phyloP scores from a whole-genome alignment of 306 rosid species.

The Geum urbanum region DNA sequence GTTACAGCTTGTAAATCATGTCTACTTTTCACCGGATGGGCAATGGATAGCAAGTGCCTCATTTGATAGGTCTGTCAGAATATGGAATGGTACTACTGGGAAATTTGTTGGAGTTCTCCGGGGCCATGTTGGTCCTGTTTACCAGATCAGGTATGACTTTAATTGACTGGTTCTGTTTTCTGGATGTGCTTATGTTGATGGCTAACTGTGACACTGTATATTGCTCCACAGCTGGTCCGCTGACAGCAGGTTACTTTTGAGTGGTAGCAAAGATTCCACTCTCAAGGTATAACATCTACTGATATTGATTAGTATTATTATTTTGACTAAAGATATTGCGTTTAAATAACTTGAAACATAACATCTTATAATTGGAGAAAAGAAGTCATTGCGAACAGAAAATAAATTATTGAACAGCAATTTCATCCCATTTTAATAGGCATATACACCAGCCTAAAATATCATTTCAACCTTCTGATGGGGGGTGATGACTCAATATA shows the following conservation, averaged over 20 bases:
- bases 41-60: slow-evolving; percentile 98
- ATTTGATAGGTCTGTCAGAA: slow-evolving; percentile 87
- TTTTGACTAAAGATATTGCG: slow-evolving; percentile 7
- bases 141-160: slow-evolving; percentile 74
- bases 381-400: neutral
- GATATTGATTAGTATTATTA: neutral
- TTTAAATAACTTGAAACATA: neutral
- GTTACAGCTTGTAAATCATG: slow-evolving; percentile 82
- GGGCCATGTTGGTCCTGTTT: slow-evolving; percentile 91
- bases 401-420: neutral
- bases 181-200: slow-evolving; percentile 5
- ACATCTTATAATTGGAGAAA: neutral
- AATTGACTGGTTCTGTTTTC: slow-evolving; percentile 1
- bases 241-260: slow-evolving; percentile 88
- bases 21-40: slow-evolving; percentile 94
- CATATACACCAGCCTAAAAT: neutral
- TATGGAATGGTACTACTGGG: slow-evolving; percentile 86
- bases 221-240: slow-evolving; percentile 84
- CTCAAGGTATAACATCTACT: slow-evolving; percentile 53
- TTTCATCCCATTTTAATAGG: neutral
- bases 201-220: slow-evolving; percentile 23
- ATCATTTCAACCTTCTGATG: neutral
- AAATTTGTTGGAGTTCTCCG: slow-evolving; percentile 74
- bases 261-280: slow-evolving; percentile 92
- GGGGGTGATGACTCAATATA: neutral